These are phyloP conservation scores for Blastobotrys elegans DNA, from an alignment of 1,139 yeast genomes.

Conservation along the genomic window DNA sequence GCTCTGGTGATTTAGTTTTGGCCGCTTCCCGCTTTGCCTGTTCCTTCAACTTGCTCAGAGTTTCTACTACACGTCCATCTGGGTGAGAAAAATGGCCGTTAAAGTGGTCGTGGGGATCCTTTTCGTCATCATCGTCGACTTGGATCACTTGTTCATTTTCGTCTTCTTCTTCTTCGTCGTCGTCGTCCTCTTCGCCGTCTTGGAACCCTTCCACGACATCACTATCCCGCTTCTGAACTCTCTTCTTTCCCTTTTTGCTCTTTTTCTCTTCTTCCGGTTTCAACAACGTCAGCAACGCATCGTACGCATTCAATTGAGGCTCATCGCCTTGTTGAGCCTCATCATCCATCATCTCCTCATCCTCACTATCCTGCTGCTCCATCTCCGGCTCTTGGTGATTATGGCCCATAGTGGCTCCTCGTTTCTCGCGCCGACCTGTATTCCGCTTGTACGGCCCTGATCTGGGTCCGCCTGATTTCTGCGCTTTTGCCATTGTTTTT, in stretches of 20 bases:
- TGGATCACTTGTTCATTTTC: conserved; percentile 30
- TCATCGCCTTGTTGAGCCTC: conserved; percentile 14
- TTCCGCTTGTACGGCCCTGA: conserved; percentile 9
- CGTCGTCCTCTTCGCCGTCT: conserved; percentile 29
- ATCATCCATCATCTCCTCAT: conserved; percentile 17
- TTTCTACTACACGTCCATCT: conserved; percentile 41
- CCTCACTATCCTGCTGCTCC: conserved; percentile 7
- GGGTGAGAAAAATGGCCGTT: conserved; percentile 66
- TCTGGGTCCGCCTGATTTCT: not conserved
- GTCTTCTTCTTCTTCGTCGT: conserved; percentile 27
- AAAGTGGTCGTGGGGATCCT: conserved; percentile 51
- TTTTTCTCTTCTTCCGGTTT: conserved; percentile 44
- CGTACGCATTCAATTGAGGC: conserved; percentile 49
- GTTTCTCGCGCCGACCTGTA: conserved; percentile 2
- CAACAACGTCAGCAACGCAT: conserved; percentile 69
- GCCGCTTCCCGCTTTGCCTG: not conserved
- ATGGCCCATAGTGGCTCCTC: conserved; percentile 17
- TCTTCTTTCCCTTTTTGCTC: conserved; percentile 24
- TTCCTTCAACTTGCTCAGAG: not conserved
- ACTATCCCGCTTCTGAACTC: conserved; percentile 23
- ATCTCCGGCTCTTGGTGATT: conserved; percentile 7
- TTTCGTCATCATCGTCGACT: conserved; percentile 39
- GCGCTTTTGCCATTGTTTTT: conserved; percentile 3
- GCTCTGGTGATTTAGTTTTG: not conserved
- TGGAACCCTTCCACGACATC: conserved; percentile 25